Conservation (phyloP, 2,329 filamentous ascomycete species). For the Fusarium sp. region DNA sequence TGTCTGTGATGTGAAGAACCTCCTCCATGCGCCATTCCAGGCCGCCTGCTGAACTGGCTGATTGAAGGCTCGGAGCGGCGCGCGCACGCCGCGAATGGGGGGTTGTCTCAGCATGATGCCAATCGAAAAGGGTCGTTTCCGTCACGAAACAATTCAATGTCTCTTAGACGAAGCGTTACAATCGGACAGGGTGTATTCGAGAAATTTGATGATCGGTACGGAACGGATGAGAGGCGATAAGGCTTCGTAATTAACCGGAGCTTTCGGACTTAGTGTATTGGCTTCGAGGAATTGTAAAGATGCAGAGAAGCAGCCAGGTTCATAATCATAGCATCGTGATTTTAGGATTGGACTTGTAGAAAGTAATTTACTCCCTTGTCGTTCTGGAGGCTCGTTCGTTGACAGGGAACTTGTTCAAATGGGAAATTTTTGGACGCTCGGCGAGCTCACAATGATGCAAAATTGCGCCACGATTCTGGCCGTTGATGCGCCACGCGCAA, state of each 20-base stretch:
- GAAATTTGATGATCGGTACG: conserved; percentile 33
- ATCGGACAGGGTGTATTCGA: conserved; percentile 7
- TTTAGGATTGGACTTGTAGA: conserved; percentile 5
- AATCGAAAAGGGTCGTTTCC: not conserved
- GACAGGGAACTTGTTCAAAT: conserved; percentile 12
- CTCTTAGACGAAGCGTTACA: not conserved
- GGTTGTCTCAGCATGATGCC: conserved; percentile 49
- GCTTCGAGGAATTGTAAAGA: conserved; percentile 23
- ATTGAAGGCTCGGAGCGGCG: conserved; percentile 40
- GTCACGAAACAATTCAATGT: not conserved
- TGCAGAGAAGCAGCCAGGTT: conserved; percentile 11
- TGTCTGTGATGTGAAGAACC: conserved; percentile 49
- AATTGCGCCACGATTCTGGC: conserved; percentile 41
- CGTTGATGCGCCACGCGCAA: not conserved
- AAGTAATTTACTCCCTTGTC: conserved; percentile 16
- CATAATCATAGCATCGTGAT: conserved; percentile 32
- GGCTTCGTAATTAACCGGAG: conserved; percentile 40
- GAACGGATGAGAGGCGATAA: conserved; percentile 36
- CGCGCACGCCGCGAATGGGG: conserved; percentile 43
- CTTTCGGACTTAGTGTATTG: conserved; percentile 40
- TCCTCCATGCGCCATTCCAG: conserved; percentile 51
- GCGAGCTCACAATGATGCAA: conserved; percentile 43
- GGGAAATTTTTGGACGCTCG: conserved; percentile 32
- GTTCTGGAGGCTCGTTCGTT: conserved; percentile 19
- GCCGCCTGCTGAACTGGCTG: conserved; percentile 40